phyloP scores from a whole-genome alignment of 163 green algal species.

The Prototheca wickerhamii region DNA sequence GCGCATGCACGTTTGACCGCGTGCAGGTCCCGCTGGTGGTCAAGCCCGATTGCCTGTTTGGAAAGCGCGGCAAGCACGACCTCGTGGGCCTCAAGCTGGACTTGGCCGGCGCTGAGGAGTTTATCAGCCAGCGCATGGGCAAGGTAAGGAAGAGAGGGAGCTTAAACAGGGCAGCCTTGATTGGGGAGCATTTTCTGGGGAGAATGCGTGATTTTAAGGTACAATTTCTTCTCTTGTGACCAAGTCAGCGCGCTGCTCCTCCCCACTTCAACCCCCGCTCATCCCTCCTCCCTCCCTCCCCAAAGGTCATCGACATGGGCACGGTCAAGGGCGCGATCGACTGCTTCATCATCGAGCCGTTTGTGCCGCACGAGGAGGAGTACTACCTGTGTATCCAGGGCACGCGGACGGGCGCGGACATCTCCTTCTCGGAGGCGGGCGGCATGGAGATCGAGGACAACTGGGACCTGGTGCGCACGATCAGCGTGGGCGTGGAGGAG shows the following conservation, averaged over 20 bases:
- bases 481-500: slow-evolving; percentile 51
- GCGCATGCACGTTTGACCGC: neutral
- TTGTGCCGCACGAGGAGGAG: slow-evolving; percentile 81
- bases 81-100: slow-evolving; percentile 85
- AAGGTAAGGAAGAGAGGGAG: no score
- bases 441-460: slow-evolving; percentile 92
- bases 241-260: neutral
- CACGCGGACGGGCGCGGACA: slow-evolving; percentile 41
- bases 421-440: slow-evolving; percentile 66
- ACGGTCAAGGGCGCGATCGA: slow-evolving; percentile 63
- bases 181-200: no score
- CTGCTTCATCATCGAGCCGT: slow-evolving; percentile 90
- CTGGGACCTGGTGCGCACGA: slow-evolving; percentile 75
- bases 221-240: no score
- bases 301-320: slow-evolving; percentile 60
- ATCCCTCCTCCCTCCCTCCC: neutral
- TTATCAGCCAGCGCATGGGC: slow-evolving; percentile 60
- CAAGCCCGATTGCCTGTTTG: slow-evolving; percentile 95
- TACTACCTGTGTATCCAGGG: slow-evolving; percentile 68
- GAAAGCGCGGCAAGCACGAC: slow-evolving; percentile 90
- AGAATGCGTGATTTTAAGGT: no score
- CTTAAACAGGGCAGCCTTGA: no score
- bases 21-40: slow-evolving; percentile 54
- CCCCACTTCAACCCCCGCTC: neutral
- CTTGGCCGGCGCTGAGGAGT: slow-evolving; percentile 50